phyloP scores from a whole-genome alignment of 2,329 filamentous ascomycete species.

The Trichoderma afroharzianum region DNA sequence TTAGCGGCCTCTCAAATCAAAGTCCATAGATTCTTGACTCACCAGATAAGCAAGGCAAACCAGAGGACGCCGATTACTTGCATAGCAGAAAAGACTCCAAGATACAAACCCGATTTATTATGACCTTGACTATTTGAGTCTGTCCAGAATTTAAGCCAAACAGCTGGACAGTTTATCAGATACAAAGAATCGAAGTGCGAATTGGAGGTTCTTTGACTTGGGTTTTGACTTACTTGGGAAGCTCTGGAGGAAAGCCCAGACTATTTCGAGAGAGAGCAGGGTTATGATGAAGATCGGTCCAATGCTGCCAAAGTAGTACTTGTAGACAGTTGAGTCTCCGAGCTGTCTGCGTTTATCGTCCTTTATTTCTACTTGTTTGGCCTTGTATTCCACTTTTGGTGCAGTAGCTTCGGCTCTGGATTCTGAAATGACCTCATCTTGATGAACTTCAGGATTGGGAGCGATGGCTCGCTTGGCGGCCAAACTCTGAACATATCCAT shows the following conservation, averaged over 20 bases:
- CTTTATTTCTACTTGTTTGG: not conserved
- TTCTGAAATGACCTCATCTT: not conserved
- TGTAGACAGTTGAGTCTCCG: conserved; percentile 9
- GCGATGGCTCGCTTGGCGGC: not conserved
- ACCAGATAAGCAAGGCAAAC: conserved; percentile 10
- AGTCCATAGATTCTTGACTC: not conserved
- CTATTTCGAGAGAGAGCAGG: conserved; percentile 24
- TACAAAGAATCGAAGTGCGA: no score
- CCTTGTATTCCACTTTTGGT: not conserved
- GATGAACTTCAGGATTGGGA: not conserved
- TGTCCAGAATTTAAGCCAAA: conserved; percentile 33
- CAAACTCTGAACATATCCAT: not conserved
- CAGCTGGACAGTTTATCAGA: conserved; percentile 17
- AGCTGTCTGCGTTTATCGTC: not conserved
- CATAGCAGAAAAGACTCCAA: conserved; percentile 26
- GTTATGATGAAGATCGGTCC: not conserved
- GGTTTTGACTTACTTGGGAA: conserved; percentile 27
- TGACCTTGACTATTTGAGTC: conserved; percentile 21
- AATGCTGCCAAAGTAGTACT: conserved; percentile 13
- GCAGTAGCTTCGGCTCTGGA: not conserved
- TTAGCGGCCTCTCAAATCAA: not conserved
- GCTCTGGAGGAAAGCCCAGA: conserved; percentile 28
- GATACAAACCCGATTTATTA: conserved; percentile 16
- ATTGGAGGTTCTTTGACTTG: no score
- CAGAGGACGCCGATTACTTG: conserved; percentile 21